Evolutionary conservation across 768 basidiomycete genomes (phyloP), one percentile per base, ranked within the genome.

Genomic region (Pisolithus albus): DNA sequence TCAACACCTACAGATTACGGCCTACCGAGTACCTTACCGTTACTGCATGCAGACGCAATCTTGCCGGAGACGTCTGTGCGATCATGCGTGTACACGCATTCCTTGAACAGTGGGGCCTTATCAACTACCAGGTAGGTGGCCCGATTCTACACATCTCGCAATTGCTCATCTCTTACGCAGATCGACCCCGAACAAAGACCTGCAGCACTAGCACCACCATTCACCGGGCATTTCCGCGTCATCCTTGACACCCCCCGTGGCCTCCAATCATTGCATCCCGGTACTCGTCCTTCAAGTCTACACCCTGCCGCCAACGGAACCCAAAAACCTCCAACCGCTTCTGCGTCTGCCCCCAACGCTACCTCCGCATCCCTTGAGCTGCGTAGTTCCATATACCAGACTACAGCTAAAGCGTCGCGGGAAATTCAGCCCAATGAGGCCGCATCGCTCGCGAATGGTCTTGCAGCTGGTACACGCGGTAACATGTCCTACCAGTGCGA

Each of bases 81-180:
- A 88, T 99, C 61, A 95, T 98, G 94, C 84, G 96, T 48, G 95
- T 99, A 1, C 96, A 99, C 68, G 94, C 93, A 4, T 98, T 99
- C 67, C 76, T 99, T 30, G 96, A 98, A 66, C 96, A 98, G 62
- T 99, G 96, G 96, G 96, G 96, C 0, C 75, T 99, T 52, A 84
- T 99, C 63, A 99, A 99, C 72, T 99, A 99, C 68, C 96, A 99
- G 78, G 95, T 93, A 56, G 51, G 80, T 26, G 8, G 62, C 21
- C 50, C 39, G 4, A 41, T 28, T 1, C 45, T 32, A 7, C 10
- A 28, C 41, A 21, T 49, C 46, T 38, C 32, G 16, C 39, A 46
- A 34, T n/a, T 10, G 21, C 54, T 38, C 52, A 39, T 39, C 7
- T 18, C 41, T 37, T 52, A 43, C 57, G 2, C 61, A 99, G 95